Base-by-base conservation (phyloP, 345 rosid species). In the Xanthoceras sorbifolium region DNA sequence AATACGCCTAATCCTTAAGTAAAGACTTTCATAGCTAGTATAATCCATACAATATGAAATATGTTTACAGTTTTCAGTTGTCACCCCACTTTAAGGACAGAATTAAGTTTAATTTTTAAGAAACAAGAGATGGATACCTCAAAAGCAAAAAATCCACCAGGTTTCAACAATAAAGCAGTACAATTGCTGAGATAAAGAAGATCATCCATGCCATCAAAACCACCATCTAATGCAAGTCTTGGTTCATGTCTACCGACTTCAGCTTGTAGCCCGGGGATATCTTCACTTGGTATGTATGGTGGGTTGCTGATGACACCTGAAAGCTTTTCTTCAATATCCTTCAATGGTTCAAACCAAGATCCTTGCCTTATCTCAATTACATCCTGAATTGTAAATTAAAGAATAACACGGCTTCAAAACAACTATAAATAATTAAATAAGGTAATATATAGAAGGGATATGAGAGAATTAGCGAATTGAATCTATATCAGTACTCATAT, bases 241-340 rank as follows among this genome's bases (percentile, higher is more conserved):
- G 98, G 99, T 81, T 95, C 98, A 73, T 95, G 98, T 76, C 74
- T 84, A 76, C 97, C 93, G 69, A 96, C 98, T 85, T 96, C 98
- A 78, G 94, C 93, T 84, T 96, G 99, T 68, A 93, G 75, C 1
- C 88, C 89, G 3, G 86, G 75, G 52, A 95, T 85, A 75, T 90
- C 67, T 12, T 67, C 81, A 71, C 92, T 90, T 0, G 99, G 99
- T 83, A 93, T 89, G 80, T 93, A 96, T 5, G 99, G 98, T 34
- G 97, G 97, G 67, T 96, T 96, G 80, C 99, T 92, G 73, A 93
- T 87, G 76, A 93, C 3, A 73, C 98, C 99, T 34, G 89, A 86
- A 74, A 96, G 86, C 67, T 88, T 81, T 68, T 93, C 97, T 81
- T 88, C 83, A 31, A 90, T 32, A 66, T 86, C 92, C 76, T 83